A percentile compares a stretch with the other conserved stretches of the same genome.
Evolutionary conservation across 1,284 basidiomycete species (phyloP).

Genomic region (Heterobasidion parviporum): DNA sequence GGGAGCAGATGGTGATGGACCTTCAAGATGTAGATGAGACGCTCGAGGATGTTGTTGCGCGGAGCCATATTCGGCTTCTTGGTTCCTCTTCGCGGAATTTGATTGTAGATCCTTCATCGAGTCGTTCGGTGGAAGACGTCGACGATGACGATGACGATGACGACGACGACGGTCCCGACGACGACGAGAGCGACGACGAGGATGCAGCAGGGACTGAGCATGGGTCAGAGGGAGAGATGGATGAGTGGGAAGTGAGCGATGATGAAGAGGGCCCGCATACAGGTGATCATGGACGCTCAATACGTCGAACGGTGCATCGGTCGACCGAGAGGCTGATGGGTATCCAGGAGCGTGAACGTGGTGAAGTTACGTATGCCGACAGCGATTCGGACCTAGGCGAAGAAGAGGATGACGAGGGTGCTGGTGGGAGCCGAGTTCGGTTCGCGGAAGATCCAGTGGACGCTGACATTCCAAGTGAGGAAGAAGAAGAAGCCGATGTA

Average conservation of each 20-base stretch:
- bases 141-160: slow-evolving; percentile 17
- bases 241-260: slow-evolving; percentile 16
- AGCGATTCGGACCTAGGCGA: slow-evolving; percentile 72
- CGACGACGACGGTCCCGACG: slow-evolving; percentile 22
- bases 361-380: slow-evolving; percentile 64
- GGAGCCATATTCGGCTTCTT: slow-evolving; percentile 82
- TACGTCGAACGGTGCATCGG: slow-evolving; percentile 38
- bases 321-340: slow-evolving; percentile 24
- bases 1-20: slow-evolving; percentile 96
- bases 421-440: slow-evolving; percentile 13
- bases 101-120: slow-evolving; percentile 23
- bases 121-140: slow-evolving; percentile 13
- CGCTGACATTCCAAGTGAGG: slow-evolving; percentile 29
- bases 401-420: slow-evolving; percentile 8
- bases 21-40: slow-evolving; percentile 84
- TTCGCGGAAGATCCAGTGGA: slow-evolving; percentile 35
- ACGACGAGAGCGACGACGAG: slow-evolving; percentile 6
- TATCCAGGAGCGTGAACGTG: slow-evolving; percentile 25
- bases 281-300: slow-evolving; percentile 30
- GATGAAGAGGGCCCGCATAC: slow-evolving; percentile 19
- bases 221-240: slow-evolving; percentile 23
- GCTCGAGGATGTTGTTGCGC: slow-evolving; percentile 77
- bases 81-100: slow-evolving; percentile 56
- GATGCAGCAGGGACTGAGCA: slow-evolving; percentile 8
- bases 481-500: slow-evolving; percentile 41